These are phyloP conservation scores for Camelina sativa DNA, from an alignment of 345 rosid genomes.

Conservation along the genomic window DNA sequence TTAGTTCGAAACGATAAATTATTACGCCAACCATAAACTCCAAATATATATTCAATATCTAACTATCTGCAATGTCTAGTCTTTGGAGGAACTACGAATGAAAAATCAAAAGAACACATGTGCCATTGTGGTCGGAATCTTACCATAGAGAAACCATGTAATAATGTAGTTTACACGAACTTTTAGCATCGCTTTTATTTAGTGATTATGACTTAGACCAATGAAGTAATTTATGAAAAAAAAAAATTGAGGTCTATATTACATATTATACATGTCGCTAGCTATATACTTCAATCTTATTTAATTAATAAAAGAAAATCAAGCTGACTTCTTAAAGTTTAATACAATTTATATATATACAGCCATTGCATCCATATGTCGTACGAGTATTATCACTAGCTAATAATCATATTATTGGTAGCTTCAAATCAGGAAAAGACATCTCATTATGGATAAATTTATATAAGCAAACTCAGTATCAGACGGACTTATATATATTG, in stretches of 20 bases:
- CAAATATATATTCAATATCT: background rate
- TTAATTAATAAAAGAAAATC: background rate
- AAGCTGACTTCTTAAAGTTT: conserved; percentile 19
- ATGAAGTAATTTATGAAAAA: no score
- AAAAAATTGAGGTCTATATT: background rate
- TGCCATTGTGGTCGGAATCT: background rate
- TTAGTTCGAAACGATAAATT: conserved; percentile 3
- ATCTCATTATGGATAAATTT: conserved; percentile 16
- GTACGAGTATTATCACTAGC: conserved; percentile 26
- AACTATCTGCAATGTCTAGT: background rate
- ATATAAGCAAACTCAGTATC: background rate
- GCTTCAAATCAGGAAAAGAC: conserved; percentile 23
- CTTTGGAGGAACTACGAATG: background rate
- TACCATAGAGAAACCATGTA: background rate
- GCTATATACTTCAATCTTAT: background rate
- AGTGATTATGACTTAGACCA: no score
- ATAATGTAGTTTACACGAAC: no score
- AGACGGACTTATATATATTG: background rate
- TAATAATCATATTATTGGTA: background rate
- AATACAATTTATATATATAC: background rate
- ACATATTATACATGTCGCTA: background rate
- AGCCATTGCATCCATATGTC: conserved; percentile 16
- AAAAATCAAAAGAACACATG: conserved; percentile 1
- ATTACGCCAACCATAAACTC: conserved; percentile 9
- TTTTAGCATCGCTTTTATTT: no score